Conservation (phyloP, 352 stramenopile genomes). For the Aphanomyces invadans region DNA sequence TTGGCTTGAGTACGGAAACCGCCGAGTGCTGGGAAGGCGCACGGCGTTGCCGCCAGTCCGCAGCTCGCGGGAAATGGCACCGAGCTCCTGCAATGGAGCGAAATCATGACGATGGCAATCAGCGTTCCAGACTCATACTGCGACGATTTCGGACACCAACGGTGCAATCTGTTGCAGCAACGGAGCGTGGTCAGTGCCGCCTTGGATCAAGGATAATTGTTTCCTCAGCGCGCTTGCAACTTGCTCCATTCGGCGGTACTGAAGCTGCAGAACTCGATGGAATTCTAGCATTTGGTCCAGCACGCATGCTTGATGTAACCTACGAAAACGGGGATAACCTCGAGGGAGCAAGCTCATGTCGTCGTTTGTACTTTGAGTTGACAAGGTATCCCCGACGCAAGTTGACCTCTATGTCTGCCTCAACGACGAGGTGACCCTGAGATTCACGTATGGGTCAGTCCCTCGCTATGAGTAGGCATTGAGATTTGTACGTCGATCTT, state of each 20-base stretch:
- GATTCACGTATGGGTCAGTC: not conserved
- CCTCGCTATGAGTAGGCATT: too few relatives aligned
- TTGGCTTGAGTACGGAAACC: conserved; percentile 74
- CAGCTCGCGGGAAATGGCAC: conserved; percentile 51
- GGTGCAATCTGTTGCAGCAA: not conserved
- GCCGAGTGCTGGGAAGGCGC: conserved; percentile 56
- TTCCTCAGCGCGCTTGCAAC: not conserved
- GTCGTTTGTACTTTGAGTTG: conserved; percentile 10
- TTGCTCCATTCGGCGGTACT: conserved; percentile 12
- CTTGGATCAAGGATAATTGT: not conserved
- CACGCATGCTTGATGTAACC: conserved; percentile 8
- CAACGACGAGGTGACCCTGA: not conserved
- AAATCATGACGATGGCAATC: too few relatives aligned
- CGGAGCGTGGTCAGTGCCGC: not conserved
- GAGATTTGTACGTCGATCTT: conserved; percentile 6
- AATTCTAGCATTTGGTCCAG: conserved; percentile 23
- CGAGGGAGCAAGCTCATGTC: not conserved
- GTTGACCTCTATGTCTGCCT: conserved; percentile 24
- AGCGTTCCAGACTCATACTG: not conserved
- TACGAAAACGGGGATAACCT: not conserved
- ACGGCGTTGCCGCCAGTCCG: conserved; percentile 62
- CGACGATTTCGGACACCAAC: not conserved
- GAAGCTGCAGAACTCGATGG: conserved; percentile 18
- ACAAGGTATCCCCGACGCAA: conserved; percentile 18
- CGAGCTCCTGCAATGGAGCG: conserved; percentile 29